Base-by-base conservation (phyloP, 2,329 filamentous ascomycete genomes). In the Penicillium frequentans region DNA sequence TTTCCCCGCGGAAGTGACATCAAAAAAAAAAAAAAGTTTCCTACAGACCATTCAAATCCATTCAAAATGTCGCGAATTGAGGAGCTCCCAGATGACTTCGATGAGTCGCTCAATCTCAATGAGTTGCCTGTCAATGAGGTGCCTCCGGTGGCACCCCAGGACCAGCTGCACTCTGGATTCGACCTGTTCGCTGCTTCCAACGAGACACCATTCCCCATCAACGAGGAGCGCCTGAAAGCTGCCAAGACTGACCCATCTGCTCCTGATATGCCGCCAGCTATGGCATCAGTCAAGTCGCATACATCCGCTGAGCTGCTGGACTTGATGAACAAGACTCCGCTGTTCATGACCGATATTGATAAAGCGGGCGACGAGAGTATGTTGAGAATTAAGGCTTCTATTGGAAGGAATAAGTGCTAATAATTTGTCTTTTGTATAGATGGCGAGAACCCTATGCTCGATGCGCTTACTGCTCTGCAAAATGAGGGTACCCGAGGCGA, bases 341-440 rank as follows among this genome's bases (percentile, higher is more conserved):
- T 99, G 37, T 99, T 99, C 81, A 99, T 99, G 95, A 98, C 92
- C 29, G 88, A 90, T 64, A 82, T 97, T 33, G 90, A 84, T 57
- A 82, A 84, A 57, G 82, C 82, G 13, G 82, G 81, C 52, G 82
- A 81, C 56, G 81, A 82, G 59, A 81, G 82, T 78, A 68, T 27
- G 73, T 67, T 11, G 37, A 43, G 43, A 24, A 13, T 24, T 45
- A 44, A 9, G 14, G 8, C 45, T 29, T 14, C 29, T 31, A 21
- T 33, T 35, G 13, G 48, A 35, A 62, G 49, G 3, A 44, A 51
- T 44, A 57, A 19, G 35, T 27, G 21, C 52, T 54, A 11, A 52
- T 31, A 14, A 39, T 9, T 23, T 27, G 3, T 3, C 23, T 43
- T 21, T 43, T 61, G 43, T 56, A 42, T 57, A 78, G 77, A 76